Evolutionary conservation across 768 basidiomycete genomes (phyloP), one percentile per base, ranked within the genome.

Genomic region (Agrocybe pediades): DNA sequence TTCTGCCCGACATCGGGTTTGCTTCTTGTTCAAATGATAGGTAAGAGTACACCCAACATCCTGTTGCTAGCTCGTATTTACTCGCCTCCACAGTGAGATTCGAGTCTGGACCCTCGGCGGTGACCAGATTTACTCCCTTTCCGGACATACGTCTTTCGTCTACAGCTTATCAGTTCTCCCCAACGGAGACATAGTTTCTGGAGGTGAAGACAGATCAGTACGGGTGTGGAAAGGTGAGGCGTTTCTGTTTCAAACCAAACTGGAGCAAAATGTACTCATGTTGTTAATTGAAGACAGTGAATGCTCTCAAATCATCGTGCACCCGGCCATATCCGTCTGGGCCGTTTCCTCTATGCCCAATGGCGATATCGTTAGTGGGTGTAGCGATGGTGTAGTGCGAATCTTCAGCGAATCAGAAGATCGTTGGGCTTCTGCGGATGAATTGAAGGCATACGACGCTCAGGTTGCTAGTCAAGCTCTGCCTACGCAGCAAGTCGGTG

Each of bases 321-420:
- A 97, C 64, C 95, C 97, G 6, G 93, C 93, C 7, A 92, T 96
- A 51, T 98, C 96, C n/a, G 92, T 99, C 2, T 99, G 97, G 97
- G 75, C 90, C 2, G 92, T 96, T 15, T 86, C 91, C 1, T 80
- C 86, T 6, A 86, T 94, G 79, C 87, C 92, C 0, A 93, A 94
- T 56, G 87, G 90, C 27, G 96, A 98, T 68, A 90, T 99, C 60
- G 89, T 92, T 42, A 94, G 89, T 46, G 95, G 96, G 5, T 81
- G 87, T 47, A 96, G 95, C 56, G 97, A 99, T 66, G 87, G 88
- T 29, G 71, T 86, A 24, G 84, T 98, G 19, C 84, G 97, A 46
- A 80, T 98, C 15, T 99, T 96, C 71, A 95, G 87, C 62, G 75
- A 78, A 19, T 76, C 78, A 1, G 80, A 86, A 65, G 86, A 86